These are phyloP conservation scores for Scutellaria barbata DNA, from an alignment of 257 asterid species.

Conservation along the genomic window DNA sequence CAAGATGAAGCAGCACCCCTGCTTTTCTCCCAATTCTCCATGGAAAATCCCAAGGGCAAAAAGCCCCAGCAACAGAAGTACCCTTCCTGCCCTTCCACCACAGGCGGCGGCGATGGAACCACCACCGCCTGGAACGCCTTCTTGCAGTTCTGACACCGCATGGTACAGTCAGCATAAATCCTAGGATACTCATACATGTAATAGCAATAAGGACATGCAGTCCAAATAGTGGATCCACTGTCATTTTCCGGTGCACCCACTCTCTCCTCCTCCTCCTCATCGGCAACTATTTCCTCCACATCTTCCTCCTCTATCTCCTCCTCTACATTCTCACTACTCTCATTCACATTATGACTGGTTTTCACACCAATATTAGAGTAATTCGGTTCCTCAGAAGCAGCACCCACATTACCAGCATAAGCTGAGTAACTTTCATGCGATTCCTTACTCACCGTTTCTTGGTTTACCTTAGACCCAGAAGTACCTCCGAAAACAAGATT, in stretches of 20 bases:
- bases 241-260: conserved; percentile 38
- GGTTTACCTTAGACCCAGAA: conserved; percentile 43
- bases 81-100: conserved; percentile 66
- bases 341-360: conserved; percentile 34
- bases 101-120: conserved; percentile 75
- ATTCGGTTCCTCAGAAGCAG: conserved; percentile 40
- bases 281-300: conserved; percentile 29
- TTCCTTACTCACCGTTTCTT: conserved; percentile 41
- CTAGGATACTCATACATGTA: conserved; percentile 81
- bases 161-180: conserved; percentile 65
- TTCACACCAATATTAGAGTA: conserved; percentile 32
- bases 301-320: conserved; percentile 39
- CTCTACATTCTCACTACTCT: conserved; percentile 36
- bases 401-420: conserved; percentile 41
- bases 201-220: conserved; percentile 89
- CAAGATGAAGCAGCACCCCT: conserved; percentile 54
- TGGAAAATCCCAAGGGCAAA: conserved; percentile 75
- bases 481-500: conserved; percentile 45
- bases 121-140: conserved; percentile 80
- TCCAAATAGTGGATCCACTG: conserved; percentile 61
- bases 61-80: conserved; percentile 92
- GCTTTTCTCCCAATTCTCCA: conserved; percentile 58
- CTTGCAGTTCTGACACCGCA: conserved; percentile 80
- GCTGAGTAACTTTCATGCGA: conserved; percentile 33
- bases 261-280: conserved; percentile 48